Conservation (phyloP, 2,329 filamentous ascomycete genomes). For the Trichoderma brevicompactum region DNA sequence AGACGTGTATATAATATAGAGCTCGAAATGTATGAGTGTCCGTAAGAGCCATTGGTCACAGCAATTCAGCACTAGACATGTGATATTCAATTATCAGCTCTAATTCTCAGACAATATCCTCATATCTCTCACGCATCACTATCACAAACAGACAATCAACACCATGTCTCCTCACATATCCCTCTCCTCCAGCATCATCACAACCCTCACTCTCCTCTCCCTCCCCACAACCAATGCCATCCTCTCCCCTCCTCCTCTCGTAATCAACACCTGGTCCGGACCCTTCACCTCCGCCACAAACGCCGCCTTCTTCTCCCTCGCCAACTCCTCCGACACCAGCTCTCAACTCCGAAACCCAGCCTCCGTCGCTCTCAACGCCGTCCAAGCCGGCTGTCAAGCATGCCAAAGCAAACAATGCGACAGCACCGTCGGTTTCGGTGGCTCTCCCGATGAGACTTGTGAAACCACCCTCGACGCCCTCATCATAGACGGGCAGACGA, state of each 20-base stretch:
- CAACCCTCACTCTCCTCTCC: constrained; percentile 30
- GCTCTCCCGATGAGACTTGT: constrained; percentile 59
- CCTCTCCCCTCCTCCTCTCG: constrained; percentile 47
- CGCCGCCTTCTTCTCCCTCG: constrained; percentile 51
- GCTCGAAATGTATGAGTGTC: background rate
- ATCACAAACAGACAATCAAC: background rate
- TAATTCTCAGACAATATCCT: no score
- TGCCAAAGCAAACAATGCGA: constrained; percentile 60
- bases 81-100: background rate
- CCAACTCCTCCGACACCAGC: constrained; percentile 27
- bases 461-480: constrained; percentile 64
- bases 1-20: background rate
- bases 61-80: background rate
- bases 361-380: constrained; percentile 53
- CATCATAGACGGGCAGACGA: constrained; percentile 59
- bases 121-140: background rate
- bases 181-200: constrained; percentile 8
- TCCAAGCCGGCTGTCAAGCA: constrained; percentile 55
- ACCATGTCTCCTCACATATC: background rate
- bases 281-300: constrained; percentile 57
- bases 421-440: constrained; percentile 58
- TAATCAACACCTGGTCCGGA: constrained; percentile 61
- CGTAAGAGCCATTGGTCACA: background rate
- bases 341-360: background rate
- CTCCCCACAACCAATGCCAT: background rate